phyloP scores from a whole-genome alignment of 257 asterid species.

The Verbascum thapsus region DNA sequence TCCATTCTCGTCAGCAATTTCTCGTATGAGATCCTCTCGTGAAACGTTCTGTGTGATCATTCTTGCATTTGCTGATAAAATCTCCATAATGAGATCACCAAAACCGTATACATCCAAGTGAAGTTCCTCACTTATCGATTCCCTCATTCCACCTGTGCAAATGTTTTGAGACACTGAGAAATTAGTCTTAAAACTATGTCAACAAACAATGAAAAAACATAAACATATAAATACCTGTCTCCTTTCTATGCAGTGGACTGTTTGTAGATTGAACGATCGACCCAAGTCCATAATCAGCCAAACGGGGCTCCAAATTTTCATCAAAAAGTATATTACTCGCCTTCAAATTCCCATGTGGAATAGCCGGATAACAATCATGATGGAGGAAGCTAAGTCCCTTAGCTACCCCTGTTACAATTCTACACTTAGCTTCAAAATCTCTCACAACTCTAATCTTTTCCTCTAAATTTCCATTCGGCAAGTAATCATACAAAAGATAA shows the following conservation, averaged over 20 bases:
- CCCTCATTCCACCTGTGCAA: constrained; percentile 53
- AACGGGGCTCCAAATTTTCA: constrained; percentile 84
- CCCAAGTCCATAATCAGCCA: constrained; percentile 71
- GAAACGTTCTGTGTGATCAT: constrained; percentile 30
- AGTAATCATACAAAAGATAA: constrained; percentile 73
- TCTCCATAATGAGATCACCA: constrained; percentile 67
- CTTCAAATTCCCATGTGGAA: constrained; percentile 81
- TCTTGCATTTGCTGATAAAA: constrained; percentile 46
- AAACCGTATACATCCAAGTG: constrained; percentile 65
- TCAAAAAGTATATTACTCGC: constrained; percentile 66
- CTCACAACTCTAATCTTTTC: constrained; percentile 55
- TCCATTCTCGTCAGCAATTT: constrained; percentile 49
- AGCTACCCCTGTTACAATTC: constrained; percentile 61
- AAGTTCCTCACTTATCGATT: constrained; percentile 56
- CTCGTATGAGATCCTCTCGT: constrained; percentile 55
- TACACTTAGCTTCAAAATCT: constrained; percentile 74
- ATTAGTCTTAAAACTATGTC: too few relatives aligned
- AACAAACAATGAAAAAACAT: too few relatives aligned
- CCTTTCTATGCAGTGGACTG: constrained; percentile 33
- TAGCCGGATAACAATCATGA: constrained; percentile 76
- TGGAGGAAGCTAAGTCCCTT: constrained; percentile 79
- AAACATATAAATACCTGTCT: constrained; percentile 54
- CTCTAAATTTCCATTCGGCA: constrained; percentile 66
- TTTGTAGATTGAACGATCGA: constrained; percentile 42
- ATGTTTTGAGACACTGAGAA: neutral